Conservation (phyloP, 805 yeast species). For the Yamadazyma paraphyllophila region DNA sequence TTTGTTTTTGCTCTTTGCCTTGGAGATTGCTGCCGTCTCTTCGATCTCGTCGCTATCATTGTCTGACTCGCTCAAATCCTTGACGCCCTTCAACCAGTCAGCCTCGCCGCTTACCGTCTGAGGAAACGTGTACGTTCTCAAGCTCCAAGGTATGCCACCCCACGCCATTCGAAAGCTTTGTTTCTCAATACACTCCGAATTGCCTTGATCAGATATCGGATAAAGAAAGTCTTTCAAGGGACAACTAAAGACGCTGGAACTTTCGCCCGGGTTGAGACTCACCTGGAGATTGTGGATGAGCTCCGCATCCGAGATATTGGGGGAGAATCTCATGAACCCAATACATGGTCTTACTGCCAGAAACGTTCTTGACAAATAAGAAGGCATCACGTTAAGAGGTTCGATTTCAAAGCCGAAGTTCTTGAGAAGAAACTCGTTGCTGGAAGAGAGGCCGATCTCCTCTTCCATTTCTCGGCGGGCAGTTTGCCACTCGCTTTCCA, state of each 20-base stretch:
- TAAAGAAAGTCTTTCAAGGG: constrained; percentile 61
- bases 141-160: constrained; percentile 72
- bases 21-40: constrained; percentile 15
- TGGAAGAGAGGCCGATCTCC: constrained; percentile 71
- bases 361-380: constrained; percentile 78
- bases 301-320: constrained; percentile 17
- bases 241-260: constrained; percentile 65
- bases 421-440: constrained; percentile 41
- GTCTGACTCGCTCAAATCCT: constrained; percentile 48
- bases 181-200: constrained; percentile 31
- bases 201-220: constrained; percentile 21
- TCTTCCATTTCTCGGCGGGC: constrained; percentile 84
- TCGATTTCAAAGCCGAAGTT: constrained; percentile 59
- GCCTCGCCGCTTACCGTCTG: constrained; percentile 54
- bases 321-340: constrained; percentile 52
- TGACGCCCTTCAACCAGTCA: constrained; percentile 58
- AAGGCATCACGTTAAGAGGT: constrained; percentile 63
- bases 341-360: constrained; percentile 81
- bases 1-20: constrained; percentile 3
- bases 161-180: constrained; percentile 46
- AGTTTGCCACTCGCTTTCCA: constrained; percentile 66
- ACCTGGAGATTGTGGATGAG: constrained; percentile 35
- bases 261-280: constrained; percentile 72
- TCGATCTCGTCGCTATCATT: constrained; percentile 26
- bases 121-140: constrained; percentile 62